These are phyloP conservation scores for Arthroderma uncinatum DNA, from an alignment of 2,329 filamentous ascomycete species.

Conservation along the genomic window DNA sequence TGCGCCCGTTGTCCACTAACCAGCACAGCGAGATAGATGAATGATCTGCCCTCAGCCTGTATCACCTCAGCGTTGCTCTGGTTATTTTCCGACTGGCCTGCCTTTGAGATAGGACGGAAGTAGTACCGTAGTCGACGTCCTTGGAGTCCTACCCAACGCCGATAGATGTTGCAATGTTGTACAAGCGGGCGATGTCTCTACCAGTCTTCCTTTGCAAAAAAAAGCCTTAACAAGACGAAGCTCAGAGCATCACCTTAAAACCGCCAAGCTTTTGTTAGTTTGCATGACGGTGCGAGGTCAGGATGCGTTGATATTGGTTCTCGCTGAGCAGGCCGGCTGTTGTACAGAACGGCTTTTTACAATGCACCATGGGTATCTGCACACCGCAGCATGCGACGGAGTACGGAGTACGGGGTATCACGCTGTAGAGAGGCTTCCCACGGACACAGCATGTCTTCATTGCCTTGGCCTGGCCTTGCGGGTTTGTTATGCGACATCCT, in stretches of 20 bases:
- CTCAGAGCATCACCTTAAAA: slow-evolving; percentile 2
- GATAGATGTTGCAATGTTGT: background rate
- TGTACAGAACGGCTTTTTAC: background rate
- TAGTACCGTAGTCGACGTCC: background rate
- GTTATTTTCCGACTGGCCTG: slow-evolving; percentile 2
- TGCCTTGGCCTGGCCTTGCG: background rate
- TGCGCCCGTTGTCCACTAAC: background rate
- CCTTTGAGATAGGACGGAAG: background rate
- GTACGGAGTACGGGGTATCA: background rate
- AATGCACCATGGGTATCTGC: background rate
- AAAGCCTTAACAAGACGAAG: background rate
- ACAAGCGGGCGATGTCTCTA: background rate
- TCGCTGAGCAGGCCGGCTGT: background rate
- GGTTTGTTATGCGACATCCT: background rate
- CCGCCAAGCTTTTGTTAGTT: slow-evolving; percentile 1
- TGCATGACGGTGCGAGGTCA: background rate
- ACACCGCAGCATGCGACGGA: background rate
- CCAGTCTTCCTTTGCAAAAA: background rate
- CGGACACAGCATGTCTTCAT: background rate
- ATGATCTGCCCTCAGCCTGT: background rate
- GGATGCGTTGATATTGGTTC: background rate
- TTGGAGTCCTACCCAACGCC: background rate
- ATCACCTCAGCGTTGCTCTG: background rate
- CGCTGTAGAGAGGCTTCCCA: background rate
- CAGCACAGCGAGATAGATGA: background rate